These are phyloP conservation scores for Camellia japonica DNA, from an alignment of 148 eudicot species.

Conservation along the genomic window DNA sequence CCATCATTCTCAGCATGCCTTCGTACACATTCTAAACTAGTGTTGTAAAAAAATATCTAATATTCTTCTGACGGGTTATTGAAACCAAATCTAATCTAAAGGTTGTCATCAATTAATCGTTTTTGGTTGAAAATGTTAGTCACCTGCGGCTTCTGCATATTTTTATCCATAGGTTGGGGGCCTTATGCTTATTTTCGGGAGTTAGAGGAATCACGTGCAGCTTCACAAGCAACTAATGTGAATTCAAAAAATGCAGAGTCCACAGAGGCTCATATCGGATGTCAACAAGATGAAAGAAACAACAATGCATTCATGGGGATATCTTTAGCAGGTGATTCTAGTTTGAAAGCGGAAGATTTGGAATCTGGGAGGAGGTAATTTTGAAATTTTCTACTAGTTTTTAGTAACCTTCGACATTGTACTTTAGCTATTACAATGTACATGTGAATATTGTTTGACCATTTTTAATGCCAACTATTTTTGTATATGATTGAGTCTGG, in stretches of 20 bases:
- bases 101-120: background rate
- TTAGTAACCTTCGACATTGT: background rate
- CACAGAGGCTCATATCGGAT: slow-evolving; percentile 10
- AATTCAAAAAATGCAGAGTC: slow-evolving; percentile 11
- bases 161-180: slow-evolving; percentile 24
- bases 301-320: slow-evolving; percentile 11
- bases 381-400: slow-evolving; percentile 2
- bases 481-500: background rate
- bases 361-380: slow-evolving; percentile 31
- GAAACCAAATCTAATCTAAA: background rate
- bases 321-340: slow-evolving; percentile 13
- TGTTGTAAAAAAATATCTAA: background rate
- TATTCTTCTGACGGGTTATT: background rate
- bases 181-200: slow-evolving; percentile 31
- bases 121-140: background rate
- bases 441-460: slow-evolving; percentile 6
- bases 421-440: background rate
- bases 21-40: background rate
- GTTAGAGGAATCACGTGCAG: slow-evolving; percentile 23
- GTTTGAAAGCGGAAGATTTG: slow-evolving; percentile 21
- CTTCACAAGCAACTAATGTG: background rate
- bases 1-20: background rate
- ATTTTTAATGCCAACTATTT: background rate
- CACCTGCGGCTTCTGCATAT: background rate
- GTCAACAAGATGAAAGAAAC: slow-evolving; percentile 16